Conservation (phyloP, 768 basidiomycete genomes). For the Nevesoporus exiguus region DNA sequence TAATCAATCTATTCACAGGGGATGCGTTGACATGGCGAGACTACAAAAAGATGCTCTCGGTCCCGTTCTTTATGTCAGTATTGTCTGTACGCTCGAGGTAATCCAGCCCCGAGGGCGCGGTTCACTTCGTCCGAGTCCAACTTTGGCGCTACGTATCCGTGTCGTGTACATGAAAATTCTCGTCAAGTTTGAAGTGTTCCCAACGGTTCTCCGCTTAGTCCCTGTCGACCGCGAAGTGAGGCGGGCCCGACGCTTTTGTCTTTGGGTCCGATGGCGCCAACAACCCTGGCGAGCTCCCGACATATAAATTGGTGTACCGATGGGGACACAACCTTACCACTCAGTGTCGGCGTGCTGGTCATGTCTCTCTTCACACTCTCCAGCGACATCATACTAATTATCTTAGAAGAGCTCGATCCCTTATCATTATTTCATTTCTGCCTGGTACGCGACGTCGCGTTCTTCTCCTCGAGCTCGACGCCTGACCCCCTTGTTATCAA, state of each 20-base stretch:
- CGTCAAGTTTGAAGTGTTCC: conserved; percentile 26
- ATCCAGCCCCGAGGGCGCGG: conserved; percentile 20
- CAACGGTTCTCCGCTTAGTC: conserved; percentile 28
- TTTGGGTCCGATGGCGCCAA: conserved; percentile 25
- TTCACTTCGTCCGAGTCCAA: conserved; percentile 13
- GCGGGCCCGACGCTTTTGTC: conserved; percentile 36
- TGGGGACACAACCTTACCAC: conserved; percentile 12
- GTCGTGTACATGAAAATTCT: conserved; percentile 25
- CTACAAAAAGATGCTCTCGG: conserved; percentile 31
- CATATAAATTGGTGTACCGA: conserved; percentile 28
- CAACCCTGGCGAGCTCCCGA: conserved; percentile 22
- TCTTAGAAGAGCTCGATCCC: conserved; percentile 34
- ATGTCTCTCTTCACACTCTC: conserved; percentile 35
- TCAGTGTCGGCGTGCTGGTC: conserved; percentile 33
- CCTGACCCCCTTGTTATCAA: conserved; percentile 7
- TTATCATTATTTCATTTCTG: conserved; percentile 32
- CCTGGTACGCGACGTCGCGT: conserved; percentile 17
- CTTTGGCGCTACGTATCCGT: conserved; percentile 27
- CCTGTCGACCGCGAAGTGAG: conserved; percentile 30
- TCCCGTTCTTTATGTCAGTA: conserved; percentile 27
- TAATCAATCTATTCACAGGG: conserved; percentile 21
- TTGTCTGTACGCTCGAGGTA: conserved; percentile 26
- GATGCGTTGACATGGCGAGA: conserved; percentile 34
- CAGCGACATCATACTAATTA: conserved; percentile 27
- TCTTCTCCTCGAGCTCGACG: neutral